Evolutionary conservation across 495 filamentous ascomycete species (phyloP).

Genomic region (Penicillium goetzii): DNA sequence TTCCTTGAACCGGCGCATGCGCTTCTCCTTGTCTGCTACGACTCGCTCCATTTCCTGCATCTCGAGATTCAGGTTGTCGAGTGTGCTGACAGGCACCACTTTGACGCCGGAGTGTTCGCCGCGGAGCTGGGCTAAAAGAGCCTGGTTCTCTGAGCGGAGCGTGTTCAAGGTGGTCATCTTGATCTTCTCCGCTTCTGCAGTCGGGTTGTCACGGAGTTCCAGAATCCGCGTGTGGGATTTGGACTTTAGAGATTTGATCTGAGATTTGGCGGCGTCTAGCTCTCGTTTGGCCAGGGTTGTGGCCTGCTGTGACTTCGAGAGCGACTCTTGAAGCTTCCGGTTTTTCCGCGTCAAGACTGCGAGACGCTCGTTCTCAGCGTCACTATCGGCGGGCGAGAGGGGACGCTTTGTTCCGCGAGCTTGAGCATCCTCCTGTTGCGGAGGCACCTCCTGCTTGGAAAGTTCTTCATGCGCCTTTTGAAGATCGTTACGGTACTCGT

Average conservation of each 20-base stretch:
- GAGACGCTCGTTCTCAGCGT: slow-evolving; percentile 73
- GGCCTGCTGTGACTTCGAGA: slow-evolving; percentile 67
- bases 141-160: slow-evolving; percentile 81
- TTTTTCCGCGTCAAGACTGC: slow-evolving; percentile 84
- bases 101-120: slow-evolving; percentile 49
- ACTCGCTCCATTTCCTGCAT: slow-evolving; percentile 70
- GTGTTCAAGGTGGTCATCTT: slow-evolving; percentile 76
- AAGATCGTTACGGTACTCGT: slow-evolving; percentile 85
- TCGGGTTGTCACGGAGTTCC: slow-evolving; percentile 87
- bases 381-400: slow-evolving; percentile 64
- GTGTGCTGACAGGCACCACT: slow-evolving; percentile 71
- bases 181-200: slow-evolving; percentile 76
- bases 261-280: slow-evolving; percentile 68
- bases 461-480: slow-evolving; percentile 73
- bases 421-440: slow-evolving; percentile 39
- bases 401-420: slow-evolving; percentile 46
- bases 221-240: slow-evolving; percentile 82
- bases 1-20: slow-evolving; percentile 79
- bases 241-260: slow-evolving; percentile 71
- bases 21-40: slow-evolving; percentile 84
- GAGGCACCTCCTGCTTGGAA: slow-evolving; percentile 56
- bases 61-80: slow-evolving; percentile 73
- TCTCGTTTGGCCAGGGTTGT: slow-evolving; percentile 72
- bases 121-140: slow-evolving; percentile 77
- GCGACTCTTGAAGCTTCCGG: slow-evolving; percentile 76